Evolutionary conservation across 2,329 filamentous ascomycete species (phyloP), one percentile per base, ranked within the genome.

Genomic region (Apiospora phragmitis): DNA sequence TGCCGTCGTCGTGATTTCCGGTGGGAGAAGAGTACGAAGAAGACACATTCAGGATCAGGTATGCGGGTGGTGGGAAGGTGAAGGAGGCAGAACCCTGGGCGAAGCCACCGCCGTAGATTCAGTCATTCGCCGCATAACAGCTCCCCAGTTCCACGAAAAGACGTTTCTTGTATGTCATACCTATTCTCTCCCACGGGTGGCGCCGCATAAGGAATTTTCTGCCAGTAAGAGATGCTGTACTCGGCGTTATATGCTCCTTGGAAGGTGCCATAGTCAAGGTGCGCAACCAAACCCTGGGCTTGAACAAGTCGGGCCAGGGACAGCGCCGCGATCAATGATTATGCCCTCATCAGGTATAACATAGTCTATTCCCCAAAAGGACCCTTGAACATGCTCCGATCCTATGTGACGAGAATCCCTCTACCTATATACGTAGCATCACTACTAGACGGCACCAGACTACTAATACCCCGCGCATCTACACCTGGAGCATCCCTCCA

Each of bases 121-220:
- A 62, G 55, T 62, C 55, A 62, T 18, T 14, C 8, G 14, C 32
- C 24, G 16, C 4, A 3, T 11, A 9, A 4, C 29, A 16, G 49
- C 1, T 18, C 9, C 18, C 9, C 18, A 14, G 32, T 62, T 32
- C 32, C 32, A 18, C 21, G 9, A 38, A 38, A n/a, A 21, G 32
- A 18, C 43, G 9, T 12, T 12, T 18, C 18, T 11, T 38, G 3
- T 24, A 29, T n/a, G n/a, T 1, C 65, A 32, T n/a, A 38, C 75
- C 75, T 76, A 74, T 90, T 90, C 65, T 83, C 76, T 1, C 88
- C 88, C 16, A 83, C 80, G 18, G 89, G 89, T 1, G 89, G 87
- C 16, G 88, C 86, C 6, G 86, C 89, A 74, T 87, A 91, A 21
- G 89, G 89, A 67, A 91, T 89, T 74, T 87, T 89, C 72, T 85